These are phyloP conservation scores for Tricholoma furcatifolium DNA, from an alignment of 768 basidiomycete genomes.

Conservation along the genomic window DNA sequence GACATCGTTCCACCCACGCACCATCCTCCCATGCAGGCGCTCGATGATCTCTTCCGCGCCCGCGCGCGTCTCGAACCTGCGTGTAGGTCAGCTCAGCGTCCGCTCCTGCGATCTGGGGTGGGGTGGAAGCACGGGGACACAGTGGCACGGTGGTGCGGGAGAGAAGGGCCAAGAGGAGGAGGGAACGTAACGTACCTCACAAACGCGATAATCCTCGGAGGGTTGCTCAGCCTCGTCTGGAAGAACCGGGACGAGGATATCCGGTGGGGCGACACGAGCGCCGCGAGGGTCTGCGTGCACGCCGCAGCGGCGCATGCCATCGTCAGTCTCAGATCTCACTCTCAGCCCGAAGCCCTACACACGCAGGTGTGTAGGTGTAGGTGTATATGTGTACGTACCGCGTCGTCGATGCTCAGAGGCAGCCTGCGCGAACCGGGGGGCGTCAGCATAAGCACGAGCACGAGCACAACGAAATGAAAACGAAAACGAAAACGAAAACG, in stretches of 20 bases:
- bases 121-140: constrained; percentile 4
- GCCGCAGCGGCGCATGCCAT: too few relatives aligned
- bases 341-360: too few relatives aligned
- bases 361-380: not conserved
- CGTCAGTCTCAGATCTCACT: too few relatives aligned
- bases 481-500: not conserved
- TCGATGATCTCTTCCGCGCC: constrained; percentile 81
- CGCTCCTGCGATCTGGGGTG: too few relatives aligned
- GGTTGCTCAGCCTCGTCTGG: constrained; percentile 73
- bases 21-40: constrained; percentile 75
- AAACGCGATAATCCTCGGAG: constrained; percentile 79
- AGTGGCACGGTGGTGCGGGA: not conserved
- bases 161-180: not conserved
- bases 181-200: constrained; percentile 52
- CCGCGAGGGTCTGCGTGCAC: constrained; percentile 64
- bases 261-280: constrained; percentile 65
- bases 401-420: constrained; percentile 68
- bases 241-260: constrained; percentile 81
- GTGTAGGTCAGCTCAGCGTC: not conserved
- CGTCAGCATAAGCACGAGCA: not conserved
- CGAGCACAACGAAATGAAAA: not conserved
- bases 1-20: constrained; percentile 74
- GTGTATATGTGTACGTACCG: constrained; percentile 33
- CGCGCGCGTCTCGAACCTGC: constrained; percentile 64
- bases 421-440: too few relatives aligned